Percentiles rank a stretch among this genome's conserved stretches.
phyloP scores from a whole-genome alignment of 179 eudicot genomes.

The Pouteria campechiana region DNA sequence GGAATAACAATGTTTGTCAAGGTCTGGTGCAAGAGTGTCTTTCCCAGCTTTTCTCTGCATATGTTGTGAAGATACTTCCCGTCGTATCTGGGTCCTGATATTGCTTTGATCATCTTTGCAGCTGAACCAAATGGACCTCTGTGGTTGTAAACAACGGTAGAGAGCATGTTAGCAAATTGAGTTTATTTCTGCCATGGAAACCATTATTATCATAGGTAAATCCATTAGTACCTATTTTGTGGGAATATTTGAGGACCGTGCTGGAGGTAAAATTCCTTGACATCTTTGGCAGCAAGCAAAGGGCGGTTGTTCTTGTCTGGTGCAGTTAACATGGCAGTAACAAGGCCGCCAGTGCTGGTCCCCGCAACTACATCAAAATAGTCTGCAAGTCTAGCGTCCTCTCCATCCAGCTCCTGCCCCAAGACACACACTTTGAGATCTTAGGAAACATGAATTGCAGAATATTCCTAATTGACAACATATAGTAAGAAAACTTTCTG shows the following conservation, averaged over 20 bases:
- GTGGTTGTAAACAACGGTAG: not conserved
- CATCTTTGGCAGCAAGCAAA: constrained; percentile 31
- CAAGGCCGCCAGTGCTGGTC: constrained; percentile 41
- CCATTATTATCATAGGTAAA: not conserved
- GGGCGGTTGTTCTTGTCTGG: constrained; percentile 29
- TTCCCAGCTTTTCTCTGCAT: constrained; percentile 16
- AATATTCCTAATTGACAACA: too few relatives aligned
- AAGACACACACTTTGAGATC: too few relatives aligned
- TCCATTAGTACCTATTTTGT: constrained; percentile 16
- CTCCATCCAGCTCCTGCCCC: constrained; percentile 14
- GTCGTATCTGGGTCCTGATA: constrained; percentile 52
- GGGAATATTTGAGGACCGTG: constrained; percentile 39
- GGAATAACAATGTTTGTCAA: constrained; percentile 65
- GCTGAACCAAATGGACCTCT: constrained; percentile 37
- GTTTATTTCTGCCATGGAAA: not conserved
- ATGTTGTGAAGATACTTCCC: constrained; percentile 53
- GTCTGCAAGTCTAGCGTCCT: constrained; percentile 31
- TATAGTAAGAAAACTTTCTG: too few relatives aligned
- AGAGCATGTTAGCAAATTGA: not conserved
- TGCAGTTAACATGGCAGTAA: constrained; percentile 35
- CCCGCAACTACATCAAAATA: constrained; percentile 44
- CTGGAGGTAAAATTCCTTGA: constrained; percentile 31
- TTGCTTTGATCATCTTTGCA: constrained; percentile 8
- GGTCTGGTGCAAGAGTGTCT: constrained; percentile 34
- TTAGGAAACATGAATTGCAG: too few relatives aligned